Conservation (phyloP, 1,284 basidiomycete species). For the Ganoderma boninense region DNA sequence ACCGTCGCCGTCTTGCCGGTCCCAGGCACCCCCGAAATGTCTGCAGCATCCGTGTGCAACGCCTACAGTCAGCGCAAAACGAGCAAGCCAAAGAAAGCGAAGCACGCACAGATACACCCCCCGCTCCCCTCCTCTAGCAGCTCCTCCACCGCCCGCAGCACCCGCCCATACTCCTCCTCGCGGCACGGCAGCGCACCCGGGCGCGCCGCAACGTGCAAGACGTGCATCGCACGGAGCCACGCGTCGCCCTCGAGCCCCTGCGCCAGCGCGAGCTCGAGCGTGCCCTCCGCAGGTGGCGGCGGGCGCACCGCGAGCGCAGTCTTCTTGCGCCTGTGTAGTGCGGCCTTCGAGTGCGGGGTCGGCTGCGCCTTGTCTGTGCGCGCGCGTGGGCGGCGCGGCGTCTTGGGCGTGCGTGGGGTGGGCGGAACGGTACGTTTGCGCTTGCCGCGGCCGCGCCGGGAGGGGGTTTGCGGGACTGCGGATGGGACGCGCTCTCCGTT, state of each 20-base stretch:
- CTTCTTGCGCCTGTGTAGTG: slow-evolving; percentile 52
- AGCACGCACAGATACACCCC: slow-evolving; percentile 89
- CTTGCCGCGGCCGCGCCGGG: slow-evolving; percentile 21
- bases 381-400: slow-evolving; percentile 36
- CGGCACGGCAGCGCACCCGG: slow-evolving; percentile 93
- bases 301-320: slow-evolving; percentile 46
- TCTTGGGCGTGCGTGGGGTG: slow-evolving; percentile 35
- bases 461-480: slow-evolving; percentile 11
- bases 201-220: slow-evolving; percentile 93
- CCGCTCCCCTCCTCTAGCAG: slow-evolving; percentile 93
- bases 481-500: slow-evolving; percentile 6
- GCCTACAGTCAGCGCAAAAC: not conserved
- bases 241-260: slow-evolving; percentile 70
- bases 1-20: slow-evolving; percentile 99
- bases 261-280: slow-evolving; percentile 41
- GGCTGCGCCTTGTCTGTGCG: slow-evolving; percentile 50
- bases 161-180: slow-evolving; percentile 85
- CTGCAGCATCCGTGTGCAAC: slow-evolving; percentile 48
- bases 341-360: slow-evolving; percentile 75
- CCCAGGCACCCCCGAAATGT: slow-evolving; percentile 97
- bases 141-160: slow-evolving; percentile 84
- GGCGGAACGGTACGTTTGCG: slow-evolving; percentile 36
- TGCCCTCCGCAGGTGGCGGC: slow-evolving; percentile 43
- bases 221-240: slow-evolving; percentile 86
- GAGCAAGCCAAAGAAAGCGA: not conserved